These are phyloP conservation scores for Turnera subulata DNA, from an alignment of 345 rosid species.

Conservation along the genomic window DNA sequence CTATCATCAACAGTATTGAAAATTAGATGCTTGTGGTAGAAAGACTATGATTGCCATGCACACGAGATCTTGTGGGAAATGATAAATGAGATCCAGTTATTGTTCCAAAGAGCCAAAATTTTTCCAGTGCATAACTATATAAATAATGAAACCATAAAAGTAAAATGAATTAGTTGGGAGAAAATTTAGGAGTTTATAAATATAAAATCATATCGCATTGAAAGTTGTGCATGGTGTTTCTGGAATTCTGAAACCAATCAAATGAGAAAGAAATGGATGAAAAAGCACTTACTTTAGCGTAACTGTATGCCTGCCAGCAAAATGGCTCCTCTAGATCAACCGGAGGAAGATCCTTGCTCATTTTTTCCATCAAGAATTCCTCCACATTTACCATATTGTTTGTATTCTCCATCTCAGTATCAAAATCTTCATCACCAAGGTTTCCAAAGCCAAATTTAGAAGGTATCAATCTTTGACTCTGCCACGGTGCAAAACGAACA, in stretches of 20 bases:
- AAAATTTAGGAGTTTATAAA: too few relatives aligned
- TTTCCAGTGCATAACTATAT: too few relatives aligned
- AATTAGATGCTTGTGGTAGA: too few relatives aligned
- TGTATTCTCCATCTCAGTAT: conserved; percentile 51
- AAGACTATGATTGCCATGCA: too few relatives aligned
- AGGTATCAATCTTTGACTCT: conserved; percentile 39
- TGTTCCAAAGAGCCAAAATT: too few relatives aligned
- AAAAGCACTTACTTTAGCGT: conserved; percentile 61
- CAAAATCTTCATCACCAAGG: conserved; percentile 71
- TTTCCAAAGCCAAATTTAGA: conserved; percentile 32
- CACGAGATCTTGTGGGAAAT: too few relatives aligned
- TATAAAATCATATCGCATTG: too few relatives aligned
- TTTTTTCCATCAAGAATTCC: conserved; percentile 77
- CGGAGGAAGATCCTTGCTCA: conserved; percentile 78
- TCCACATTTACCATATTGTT: conserved; percentile 69
- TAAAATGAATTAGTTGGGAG: too few relatives aligned
- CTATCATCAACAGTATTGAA: too few relatives aligned
- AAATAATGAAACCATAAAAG: too few relatives aligned
- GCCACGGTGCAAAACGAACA: conserved; percentile 79
- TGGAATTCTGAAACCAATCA: conserved; percentile 9
- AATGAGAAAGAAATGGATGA: not conserved
- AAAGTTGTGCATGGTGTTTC: not conserved
- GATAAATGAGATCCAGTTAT: too few relatives aligned
- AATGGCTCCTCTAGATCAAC: conserved; percentile 91
- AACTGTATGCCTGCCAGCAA: conserved; percentile 91